Evolutionary conservation across 1,284 basidiomycete genomes (phyloP), one percentile per base, ranked within the genome.

Genomic region (Tilletia indica): DNA sequence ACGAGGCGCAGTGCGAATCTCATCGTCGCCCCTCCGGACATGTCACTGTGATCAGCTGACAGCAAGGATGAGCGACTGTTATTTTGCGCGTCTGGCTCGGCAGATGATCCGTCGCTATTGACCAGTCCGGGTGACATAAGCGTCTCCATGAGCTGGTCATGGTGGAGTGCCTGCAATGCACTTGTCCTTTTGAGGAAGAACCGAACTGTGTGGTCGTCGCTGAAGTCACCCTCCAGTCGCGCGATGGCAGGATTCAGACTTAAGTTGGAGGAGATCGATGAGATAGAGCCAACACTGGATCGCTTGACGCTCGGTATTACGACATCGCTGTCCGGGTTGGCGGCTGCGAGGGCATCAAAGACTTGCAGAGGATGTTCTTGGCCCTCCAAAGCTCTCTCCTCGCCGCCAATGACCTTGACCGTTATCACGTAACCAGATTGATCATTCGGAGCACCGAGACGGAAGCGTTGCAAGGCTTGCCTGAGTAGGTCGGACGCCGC

Each of bases 161-260:
- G 14, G 12, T 39, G 36, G 38, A 31, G 49, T 19, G 34, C 38
- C 39, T 66, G 67, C 42, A 61, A 73, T 36, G 61, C 72, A 73
- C 6, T 76, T 74, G 21, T 76, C 42, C 77, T 72, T 81, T 96
- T 93, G 76, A 99, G 85, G 85, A 96, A 98, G 84, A 98, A 93
- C 85, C 97, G 98, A 85, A 98, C 95, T 0, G 91, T 91, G 11
- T 93, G 94, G 82, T 98, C 95, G 76, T 99, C 96, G 69, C 92
- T 93, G 83, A 95, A 99, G 84, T 98, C 96, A 78, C 94, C 96
- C 45, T 92, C 90, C 47, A 97, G 86, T 78, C 93, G 92, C 78
- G 90, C 91, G 85, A 97, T 98, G 19, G 95, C 94, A 11, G 95
- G 94, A 81, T 97, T 92, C 87, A 92, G 90, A 8, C 91, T 93